phyloP scores from a whole-genome alignment of 441 rosid species.

The Hura crepitans region DNA sequence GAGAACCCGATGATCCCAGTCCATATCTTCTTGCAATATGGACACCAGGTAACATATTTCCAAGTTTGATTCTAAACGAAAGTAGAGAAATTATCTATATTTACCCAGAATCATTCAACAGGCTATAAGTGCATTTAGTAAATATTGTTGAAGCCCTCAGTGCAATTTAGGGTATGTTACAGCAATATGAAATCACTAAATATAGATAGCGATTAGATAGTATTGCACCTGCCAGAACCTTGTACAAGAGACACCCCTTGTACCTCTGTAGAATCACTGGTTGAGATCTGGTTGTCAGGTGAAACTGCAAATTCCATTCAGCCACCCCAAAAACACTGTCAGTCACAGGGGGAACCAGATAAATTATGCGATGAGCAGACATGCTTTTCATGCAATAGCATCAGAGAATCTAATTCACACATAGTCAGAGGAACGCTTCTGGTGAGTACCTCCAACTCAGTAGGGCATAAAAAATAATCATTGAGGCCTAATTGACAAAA shows the following conservation, averaged over 20 bases:
- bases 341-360: slow-evolving; percentile 36
- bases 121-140: no score
- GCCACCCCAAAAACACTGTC: slow-evolving; percentile 53
- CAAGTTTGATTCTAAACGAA: neutral
- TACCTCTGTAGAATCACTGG: slow-evolving; percentile 11
- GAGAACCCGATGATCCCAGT: slow-evolving; percentile 90
- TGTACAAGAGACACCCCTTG: slow-evolving; percentile 1
- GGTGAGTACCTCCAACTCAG: slow-evolving; percentile 41
- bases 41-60: slow-evolving; percentile 74
- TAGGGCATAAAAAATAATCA: neutral
- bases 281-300: slow-evolving; percentile 39
- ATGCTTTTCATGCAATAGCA: slow-evolving; percentile 68
- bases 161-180: neutral
- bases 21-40: slow-evolving; percentile 95
- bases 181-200: no score
- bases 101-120: neutral
- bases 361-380: slow-evolving; percentile 57
- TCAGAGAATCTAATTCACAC: slow-evolving; percentile 65
- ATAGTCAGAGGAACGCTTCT: slow-evolving; percentile 80
- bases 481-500: slow-evolving; percentile 8
- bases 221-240: neutral
- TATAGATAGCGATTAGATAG: neutral
- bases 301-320: slow-evolving; percentile 74
- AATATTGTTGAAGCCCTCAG: no score
- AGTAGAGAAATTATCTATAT: neutral